A percentile compares a stretch with the other conserved stretches of the same genome.
phyloP scores from a whole-genome alignment of 495 filamentous ascomycete species.

The Trichoderma virens region DNA sequence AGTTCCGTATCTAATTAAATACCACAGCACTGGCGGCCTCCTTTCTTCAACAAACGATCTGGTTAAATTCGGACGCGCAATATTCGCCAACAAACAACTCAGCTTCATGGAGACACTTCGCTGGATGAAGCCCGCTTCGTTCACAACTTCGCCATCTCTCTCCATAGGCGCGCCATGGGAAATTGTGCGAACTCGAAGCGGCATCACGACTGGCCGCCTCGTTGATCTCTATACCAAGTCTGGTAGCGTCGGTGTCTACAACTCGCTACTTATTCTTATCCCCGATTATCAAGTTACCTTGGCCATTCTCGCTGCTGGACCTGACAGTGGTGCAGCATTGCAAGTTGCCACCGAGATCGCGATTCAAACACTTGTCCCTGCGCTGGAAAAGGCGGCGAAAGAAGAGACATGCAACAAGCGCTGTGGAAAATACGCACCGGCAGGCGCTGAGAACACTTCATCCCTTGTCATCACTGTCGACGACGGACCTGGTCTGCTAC shows the following conservation, averaged over 20 bases:
- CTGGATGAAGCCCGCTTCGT: constrained; percentile 47
- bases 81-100: constrained; percentile 40
- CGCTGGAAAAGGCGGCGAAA: constrained; percentile 37
- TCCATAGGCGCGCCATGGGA: constrained; percentile 51
- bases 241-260: constrained; percentile 42
- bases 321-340: constrained; percentile 18
- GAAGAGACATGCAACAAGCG: constrained; percentile 27
- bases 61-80: constrained; percentile 38
- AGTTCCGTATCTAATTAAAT: neutral
- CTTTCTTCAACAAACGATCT: constrained; percentile 50
- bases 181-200: constrained; percentile 30
- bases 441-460: constrained; percentile 27
- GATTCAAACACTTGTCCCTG: constrained; percentile 32
- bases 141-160: constrained; percentile 36
- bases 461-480: constrained; percentile 36
- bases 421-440: constrained; percentile 30
- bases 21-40: constrained; percentile 32
- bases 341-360: constrained; percentile 20
- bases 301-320: constrained; percentile 36
- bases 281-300: constrained; percentile 47
- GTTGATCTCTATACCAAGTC: constrained; percentile 49
- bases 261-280: constrained; percentile 35
- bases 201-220: constrained; percentile 27
- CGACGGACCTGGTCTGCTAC: constrained; percentile 33
- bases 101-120: constrained; percentile 34